Percentiles rank a stretch among this genome's conserved stretches.
Conservation (phyloP, 2,329 filamentous ascomycete species). For the Talaromyces sp. region DNA sequence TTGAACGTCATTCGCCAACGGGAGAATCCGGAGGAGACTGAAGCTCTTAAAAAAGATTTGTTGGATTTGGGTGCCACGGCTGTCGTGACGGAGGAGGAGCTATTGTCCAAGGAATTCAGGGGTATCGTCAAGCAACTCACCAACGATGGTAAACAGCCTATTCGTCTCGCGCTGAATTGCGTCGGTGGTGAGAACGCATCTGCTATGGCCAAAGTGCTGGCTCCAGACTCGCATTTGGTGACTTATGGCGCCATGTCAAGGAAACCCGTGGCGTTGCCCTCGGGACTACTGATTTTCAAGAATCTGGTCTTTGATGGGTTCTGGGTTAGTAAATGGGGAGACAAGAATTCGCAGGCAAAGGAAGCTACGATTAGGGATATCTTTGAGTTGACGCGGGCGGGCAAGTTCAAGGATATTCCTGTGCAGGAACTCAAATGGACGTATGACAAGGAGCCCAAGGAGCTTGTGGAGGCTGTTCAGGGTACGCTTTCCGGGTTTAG, state of each 20-base stretch:
- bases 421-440: constrained; percentile 80
- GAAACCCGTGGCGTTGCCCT: constrained; percentile 77
- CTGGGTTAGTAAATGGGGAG: constrained; percentile 90
- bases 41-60: constrained; percentile 62
- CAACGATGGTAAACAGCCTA: constrained; percentile 65
- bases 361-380: constrained; percentile 81
- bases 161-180: constrained; percentile 84
- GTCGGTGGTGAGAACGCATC: constrained; percentile 86
- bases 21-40: constrained; percentile 62
- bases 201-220: constrained; percentile 71
- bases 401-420: constrained; percentile 79
- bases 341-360: constrained; percentile 70
- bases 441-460: constrained; percentile 71
- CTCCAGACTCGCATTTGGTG: constrained; percentile 70
- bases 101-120: constrained; percentile 46
- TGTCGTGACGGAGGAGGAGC: constrained; percentile 62
- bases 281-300: constrained; percentile 88
- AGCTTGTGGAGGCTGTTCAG: constrained; percentile 71
- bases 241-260: constrained; percentile 96
- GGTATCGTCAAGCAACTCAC: constrained; percentile 66
- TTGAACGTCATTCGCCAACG: constrained; percentile 85
- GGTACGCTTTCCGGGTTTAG: constrained; percentile 81
- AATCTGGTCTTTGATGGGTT: constrained; percentile 87
- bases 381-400: constrained; percentile 68
- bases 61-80: constrained; percentile 61